phyloP scores from a whole-genome alignment of 225 moss, liverwort and hornwort species.

The Neckera pumila region DNA sequence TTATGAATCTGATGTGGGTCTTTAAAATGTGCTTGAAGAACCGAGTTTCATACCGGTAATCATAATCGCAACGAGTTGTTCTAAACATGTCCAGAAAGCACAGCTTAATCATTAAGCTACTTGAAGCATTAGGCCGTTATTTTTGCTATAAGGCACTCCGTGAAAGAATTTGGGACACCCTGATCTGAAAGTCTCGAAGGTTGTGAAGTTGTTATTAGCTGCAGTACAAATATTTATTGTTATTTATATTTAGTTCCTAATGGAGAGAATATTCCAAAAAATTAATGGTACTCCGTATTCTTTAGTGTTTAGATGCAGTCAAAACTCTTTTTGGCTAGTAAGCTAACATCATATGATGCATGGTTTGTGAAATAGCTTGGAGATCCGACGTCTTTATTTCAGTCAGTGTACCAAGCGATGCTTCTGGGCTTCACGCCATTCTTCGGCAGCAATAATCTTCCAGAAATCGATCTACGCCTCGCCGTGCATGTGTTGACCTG shows the following conservation, averaged over 20 bases:
- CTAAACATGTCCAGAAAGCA: background rate
- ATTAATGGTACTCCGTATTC: too few species aligned
- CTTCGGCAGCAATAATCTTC: conserved; percentile 85
- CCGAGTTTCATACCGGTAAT: background rate
- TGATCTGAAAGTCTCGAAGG: background rate
- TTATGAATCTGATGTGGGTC: background rate
- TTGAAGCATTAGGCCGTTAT: background rate
- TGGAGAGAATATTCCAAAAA: background rate
- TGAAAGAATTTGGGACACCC: background rate
- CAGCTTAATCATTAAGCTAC: background rate
- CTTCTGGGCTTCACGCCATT: conserved; percentile 92
- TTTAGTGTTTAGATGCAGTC: background rate
- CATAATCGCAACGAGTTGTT: background rate
- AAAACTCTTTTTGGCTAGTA: background rate
- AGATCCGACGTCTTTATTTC: conserved; percentile 79
- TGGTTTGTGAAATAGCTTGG: conserved; percentile 43
- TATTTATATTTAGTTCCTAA: background rate
- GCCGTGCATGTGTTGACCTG: conserved; percentile 92
- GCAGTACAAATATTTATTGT: background rate
- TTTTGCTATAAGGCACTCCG: background rate
- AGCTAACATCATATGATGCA: background rate
- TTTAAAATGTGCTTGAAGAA: background rate
- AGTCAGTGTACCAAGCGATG: conserved; percentile 98
- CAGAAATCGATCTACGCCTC: conserved; percentile 94
- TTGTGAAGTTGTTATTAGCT: background rate